Percentiles rank a stretch among this genome's conserved stretches.
Conservation (phyloP, 768 basidiomycete genomes). For the Trametes meyenii region DNA sequence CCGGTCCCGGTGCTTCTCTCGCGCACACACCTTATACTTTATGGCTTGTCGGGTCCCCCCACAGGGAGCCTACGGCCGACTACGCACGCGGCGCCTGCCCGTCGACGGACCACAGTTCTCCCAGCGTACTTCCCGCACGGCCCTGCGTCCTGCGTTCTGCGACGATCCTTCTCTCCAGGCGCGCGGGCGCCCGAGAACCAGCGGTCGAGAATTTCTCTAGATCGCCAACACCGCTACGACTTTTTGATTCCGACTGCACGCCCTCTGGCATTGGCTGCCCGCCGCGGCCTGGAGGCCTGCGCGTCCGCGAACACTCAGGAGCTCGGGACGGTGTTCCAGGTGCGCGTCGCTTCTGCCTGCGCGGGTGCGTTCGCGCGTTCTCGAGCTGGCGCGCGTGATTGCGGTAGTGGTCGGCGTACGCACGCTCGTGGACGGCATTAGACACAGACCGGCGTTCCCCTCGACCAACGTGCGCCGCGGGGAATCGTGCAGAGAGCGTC, state of each 20-base stretch:
- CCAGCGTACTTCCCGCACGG: background rate
- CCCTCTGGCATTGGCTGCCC: too few relatives aligned
- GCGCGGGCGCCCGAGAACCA: too few relatives aligned
- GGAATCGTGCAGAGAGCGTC: background rate
- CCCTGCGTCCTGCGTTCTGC: background rate
- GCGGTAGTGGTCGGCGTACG: background rate
- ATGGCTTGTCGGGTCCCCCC: slow-evolving; percentile 19
- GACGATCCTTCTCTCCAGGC: background rate
- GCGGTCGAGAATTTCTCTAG: too few relatives aligned
- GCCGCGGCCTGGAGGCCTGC: too few relatives aligned
- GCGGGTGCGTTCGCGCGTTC: background rate
- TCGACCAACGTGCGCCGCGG: slow-evolving; percentile 3
- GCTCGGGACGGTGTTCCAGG: slow-evolving; percentile 20
- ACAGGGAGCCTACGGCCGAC: slow-evolving; percentile 15
- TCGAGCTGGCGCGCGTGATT: slow-evolving; percentile 19
- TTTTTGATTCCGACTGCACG: too few relatives aligned
- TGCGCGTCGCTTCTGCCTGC: background rate
- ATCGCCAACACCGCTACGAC: too few relatives aligned
- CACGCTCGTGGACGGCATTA: slow-evolving; percentile 14
- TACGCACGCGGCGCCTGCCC: background rate
- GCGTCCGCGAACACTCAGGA: slow-evolving; percentile 2
- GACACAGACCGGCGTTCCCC: background rate
- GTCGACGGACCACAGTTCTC: too few relatives aligned
- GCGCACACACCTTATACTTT: slow-evolving; percentile 17
- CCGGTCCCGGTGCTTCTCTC: slow-evolving; percentile 19